These are phyloP conservation scores for Geum urbanum DNA, from an alignment of 306 rosid genomes.

Conservation along the genomic window DNA sequence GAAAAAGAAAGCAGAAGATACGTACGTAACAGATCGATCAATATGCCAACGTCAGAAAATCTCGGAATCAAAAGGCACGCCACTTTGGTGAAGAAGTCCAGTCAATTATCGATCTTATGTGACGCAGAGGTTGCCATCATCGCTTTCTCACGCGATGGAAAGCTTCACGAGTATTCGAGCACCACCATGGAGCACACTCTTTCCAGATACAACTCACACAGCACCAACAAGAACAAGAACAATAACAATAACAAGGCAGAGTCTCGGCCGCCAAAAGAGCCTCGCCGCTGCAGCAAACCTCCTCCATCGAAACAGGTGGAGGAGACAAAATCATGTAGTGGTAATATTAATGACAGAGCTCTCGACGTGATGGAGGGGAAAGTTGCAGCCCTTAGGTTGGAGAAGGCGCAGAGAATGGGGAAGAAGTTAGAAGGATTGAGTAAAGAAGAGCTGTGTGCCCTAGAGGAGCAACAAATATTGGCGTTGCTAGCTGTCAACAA, in stretches of 20 bases:
- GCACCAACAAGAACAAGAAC: no score
- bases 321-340: background rate
- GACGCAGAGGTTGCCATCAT: background rate
- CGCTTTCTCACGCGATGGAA: background rate
- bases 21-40: background rate
- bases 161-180: background rate
- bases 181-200: background rate
- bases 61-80: background rate
- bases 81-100: background rate
- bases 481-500: background rate
- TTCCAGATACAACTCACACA: background rate
- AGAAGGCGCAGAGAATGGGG: background rate
- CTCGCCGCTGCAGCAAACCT: background rate
- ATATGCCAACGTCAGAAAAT: background rate
- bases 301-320: background rate
- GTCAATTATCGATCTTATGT: background rate
- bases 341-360: background rate
- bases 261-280: background rate
- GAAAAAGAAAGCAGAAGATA: background rate
- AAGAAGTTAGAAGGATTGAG: background rate
- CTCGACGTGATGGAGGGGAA: background rate
- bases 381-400: background rate
- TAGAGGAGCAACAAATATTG: background rate
- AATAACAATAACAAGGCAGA: background rate
- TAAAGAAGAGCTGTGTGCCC: background rate